These are phyloP conservation scores for Rhypophila decipiens DNA, from an alignment of 495 filamentous ascomycete genomes.

Conservation along the genomic window DNA sequence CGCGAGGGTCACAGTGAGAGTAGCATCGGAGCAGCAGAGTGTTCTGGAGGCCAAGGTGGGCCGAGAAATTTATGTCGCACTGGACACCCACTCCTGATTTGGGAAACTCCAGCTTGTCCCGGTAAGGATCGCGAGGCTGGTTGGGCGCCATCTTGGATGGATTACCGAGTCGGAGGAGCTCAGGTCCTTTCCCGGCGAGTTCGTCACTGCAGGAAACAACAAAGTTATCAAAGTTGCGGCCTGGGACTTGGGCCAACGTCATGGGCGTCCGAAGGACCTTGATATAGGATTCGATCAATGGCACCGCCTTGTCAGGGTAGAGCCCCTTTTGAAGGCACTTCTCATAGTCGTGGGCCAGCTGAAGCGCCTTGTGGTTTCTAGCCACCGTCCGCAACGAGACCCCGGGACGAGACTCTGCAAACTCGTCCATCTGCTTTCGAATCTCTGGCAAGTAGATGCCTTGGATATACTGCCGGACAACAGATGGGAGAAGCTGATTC, in stretches of 20 bases:
- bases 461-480: conserved; percentile 35
- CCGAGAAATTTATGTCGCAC: conserved; percentile 82
- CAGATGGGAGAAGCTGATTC: conserved; percentile 11
- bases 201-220: too few relatives aligned
- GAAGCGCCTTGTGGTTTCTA: conserved; percentile 38
- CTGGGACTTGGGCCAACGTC: conserved; percentile 13
- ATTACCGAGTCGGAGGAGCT: conserved; percentile 31
- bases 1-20: conserved; percentile 62
- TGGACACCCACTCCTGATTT: conserved; percentile 63
- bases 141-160: conserved; percentile 38
- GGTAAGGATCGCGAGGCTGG: conserved; percentile 42
- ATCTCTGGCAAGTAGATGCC: conserved; percentile 35
- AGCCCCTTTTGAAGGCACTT: conserved; percentile 35
- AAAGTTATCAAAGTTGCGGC: conserved; percentile 8
- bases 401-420: conserved; percentile 14
- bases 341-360: conserved; percentile 44
- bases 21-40: conserved; percentile 73
- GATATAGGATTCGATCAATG: conserved; percentile 35
- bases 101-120: conserved; percentile 62
- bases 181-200: too few relatives aligned
- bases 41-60: conserved; percentile 71
- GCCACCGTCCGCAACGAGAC: conserved; percentile 24
- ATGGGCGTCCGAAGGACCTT: conserved; percentile 20
- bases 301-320: conserved; percentile 25
- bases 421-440: conserved; percentile 30